Percentiles rank a stretch among this genome's conserved stretches.
phyloP scores from a whole-genome alignment of 2,329 filamentous ascomycete species.

The Ceratocystis colombiana region DNA sequence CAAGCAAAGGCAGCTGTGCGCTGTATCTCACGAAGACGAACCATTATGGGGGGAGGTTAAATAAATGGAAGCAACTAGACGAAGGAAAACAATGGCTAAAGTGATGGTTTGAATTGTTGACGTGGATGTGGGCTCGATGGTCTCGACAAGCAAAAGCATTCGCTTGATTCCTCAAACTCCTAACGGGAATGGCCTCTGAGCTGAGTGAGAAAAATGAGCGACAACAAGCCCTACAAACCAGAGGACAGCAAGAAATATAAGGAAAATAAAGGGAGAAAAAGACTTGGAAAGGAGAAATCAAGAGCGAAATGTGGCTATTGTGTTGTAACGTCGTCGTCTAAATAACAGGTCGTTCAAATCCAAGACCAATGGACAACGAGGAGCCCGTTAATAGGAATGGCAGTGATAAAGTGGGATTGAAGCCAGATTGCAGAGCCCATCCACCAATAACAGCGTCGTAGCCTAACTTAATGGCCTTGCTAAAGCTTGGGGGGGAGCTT shows the following conservation, averaged over 20 bases:
- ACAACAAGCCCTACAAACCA: slow-evolving; percentile 21
- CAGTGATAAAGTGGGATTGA: slow-evolving; percentile 31
- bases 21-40: slow-evolving; percentile 90
- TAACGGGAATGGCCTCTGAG: background rate
- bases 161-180: background rate
- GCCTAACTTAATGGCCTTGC: slow-evolving; percentile 10
- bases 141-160: slow-evolving; percentile 11
- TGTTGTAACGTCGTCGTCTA: slow-evolving; percentile 2
- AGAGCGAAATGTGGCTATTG: background rate
- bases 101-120: background rate
- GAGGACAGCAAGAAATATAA: slow-evolving; percentile 21
- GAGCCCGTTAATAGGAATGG: background rate
- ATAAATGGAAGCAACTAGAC: background rate
- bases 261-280: slow-evolving; percentile 6
- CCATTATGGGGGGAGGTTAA: slow-evolving; percentile 51
- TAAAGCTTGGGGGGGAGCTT: background rate
- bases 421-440: slow-evolving; percentile 38
- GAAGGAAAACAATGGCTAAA: slow-evolving; percentile 10
- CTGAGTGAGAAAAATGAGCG: slow-evolving; percentile 8
- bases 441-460: slow-evolving; percentile 16
- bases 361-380: background rate
- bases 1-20: slow-evolving; percentile 95
- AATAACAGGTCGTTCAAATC: slow-evolving; percentile 6
- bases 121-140: slow-evolving; percentile 1
- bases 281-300: slow-evolving; percentile 6